A percentile compares a stretch with the other conserved stretches of the same genome.
Conservation (phyloP, 1,139 yeast genomes). For the Yamadazyma sp. region DNA sequence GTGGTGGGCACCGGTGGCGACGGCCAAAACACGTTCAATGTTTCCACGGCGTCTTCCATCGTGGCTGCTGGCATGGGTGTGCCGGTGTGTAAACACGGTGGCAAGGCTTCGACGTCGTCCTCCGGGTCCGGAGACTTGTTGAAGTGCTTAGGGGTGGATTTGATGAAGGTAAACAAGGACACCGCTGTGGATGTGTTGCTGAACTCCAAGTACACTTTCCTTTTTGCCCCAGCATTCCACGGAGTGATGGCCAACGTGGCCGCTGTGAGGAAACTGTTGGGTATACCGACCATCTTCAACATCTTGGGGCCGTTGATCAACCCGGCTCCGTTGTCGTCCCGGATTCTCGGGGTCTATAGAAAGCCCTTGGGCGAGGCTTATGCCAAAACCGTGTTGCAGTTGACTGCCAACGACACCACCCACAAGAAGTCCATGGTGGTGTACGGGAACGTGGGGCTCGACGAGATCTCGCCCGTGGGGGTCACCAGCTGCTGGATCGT, state of each 20-base stretch:
- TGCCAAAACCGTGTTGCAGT: conserved; percentile 71
- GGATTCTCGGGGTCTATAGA: conserved; percentile 87
- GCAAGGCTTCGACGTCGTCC: conserved; percentile 89
- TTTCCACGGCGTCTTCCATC: conserved; percentile 91
- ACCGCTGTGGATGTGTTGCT: conserved; percentile 66
- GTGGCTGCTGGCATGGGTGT: conserved; percentile 91
- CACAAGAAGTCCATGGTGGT: conserved; percentile 76
- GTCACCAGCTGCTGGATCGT: conserved; percentile 77
- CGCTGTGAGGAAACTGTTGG: conserved; percentile 68
- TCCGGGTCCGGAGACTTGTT: conserved; percentile 94
- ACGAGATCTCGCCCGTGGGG: conserved; percentile 91
- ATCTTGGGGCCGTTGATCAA: conserved; percentile 89
- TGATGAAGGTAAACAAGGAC: conserved; percentile 62
- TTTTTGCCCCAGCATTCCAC: conserved; percentile 93
- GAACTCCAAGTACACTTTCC: conserved; percentile 63
- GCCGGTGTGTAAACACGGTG: conserved; percentile 88
- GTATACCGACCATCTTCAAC: conserved; percentile 91
- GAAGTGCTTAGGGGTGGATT: conserved; percentile 72
- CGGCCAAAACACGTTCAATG: conserved; percentile 95
- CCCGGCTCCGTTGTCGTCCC: conserved; percentile 80
- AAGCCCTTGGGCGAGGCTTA: conserved; percentile 77
- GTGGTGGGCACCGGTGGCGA: conserved; percentile 99
- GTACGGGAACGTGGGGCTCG: conserved; percentile 87
- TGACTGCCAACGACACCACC: conserved; percentile 44
- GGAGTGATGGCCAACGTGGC: conserved; percentile 90